A percentile compares a stretch with the other conserved stretches of the same genome.
Conservation (phyloP, 2,329 filamentous ascomycete genomes). For the Dothidotthia symphoricarpi region DNA sequence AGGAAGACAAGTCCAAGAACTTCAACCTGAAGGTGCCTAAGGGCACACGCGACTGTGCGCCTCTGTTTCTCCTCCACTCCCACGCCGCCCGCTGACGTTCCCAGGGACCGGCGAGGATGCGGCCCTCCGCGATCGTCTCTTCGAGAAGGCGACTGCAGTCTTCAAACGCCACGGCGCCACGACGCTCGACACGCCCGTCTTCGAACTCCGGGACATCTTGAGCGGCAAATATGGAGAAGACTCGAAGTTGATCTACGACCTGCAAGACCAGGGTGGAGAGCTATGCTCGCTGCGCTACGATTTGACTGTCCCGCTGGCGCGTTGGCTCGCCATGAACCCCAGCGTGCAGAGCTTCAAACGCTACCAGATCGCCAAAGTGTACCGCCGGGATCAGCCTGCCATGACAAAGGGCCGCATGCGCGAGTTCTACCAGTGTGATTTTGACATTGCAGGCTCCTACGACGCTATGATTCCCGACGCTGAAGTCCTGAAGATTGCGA, state of each 20-base stretch:
- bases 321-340: conserved; percentile 90
- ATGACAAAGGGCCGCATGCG: conserved; percentile 91
- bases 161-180: conserved; percentile 43
- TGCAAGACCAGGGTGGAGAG: conserved; percentile 85
- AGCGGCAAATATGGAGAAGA: conserved; percentile 91
- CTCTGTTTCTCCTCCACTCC: conserved; percentile 59
- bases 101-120: conserved; percentile 36
- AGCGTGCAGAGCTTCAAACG: conserved; percentile 81
- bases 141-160: conserved; percentile 35
- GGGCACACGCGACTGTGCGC: conserved; percentile 78
- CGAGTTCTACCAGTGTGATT: conserved; percentile 97
- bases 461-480: conserved; percentile 91
- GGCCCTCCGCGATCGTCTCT: conserved; percentile 38
- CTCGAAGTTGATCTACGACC: conserved; percentile 86
- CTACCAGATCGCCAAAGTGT: conserved; percentile 94
- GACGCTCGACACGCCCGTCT: conserved; percentile 62
- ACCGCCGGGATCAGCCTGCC: conserved; percentile 70
- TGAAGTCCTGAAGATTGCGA: conserved; percentile 79
- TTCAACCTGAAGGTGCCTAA: conserved; percentile 85
- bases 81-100: conserved; percentile 12
- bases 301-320: conserved; percentile 83
- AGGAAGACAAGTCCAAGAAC: conserved; percentile 43
- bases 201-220: conserved; percentile 83
- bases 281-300: conserved; percentile 82
- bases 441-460: conserved; percentile 82